Base-by-base conservation (phyloP, 148 eudicot species). In the Gaultheria prostrata region DNA sequence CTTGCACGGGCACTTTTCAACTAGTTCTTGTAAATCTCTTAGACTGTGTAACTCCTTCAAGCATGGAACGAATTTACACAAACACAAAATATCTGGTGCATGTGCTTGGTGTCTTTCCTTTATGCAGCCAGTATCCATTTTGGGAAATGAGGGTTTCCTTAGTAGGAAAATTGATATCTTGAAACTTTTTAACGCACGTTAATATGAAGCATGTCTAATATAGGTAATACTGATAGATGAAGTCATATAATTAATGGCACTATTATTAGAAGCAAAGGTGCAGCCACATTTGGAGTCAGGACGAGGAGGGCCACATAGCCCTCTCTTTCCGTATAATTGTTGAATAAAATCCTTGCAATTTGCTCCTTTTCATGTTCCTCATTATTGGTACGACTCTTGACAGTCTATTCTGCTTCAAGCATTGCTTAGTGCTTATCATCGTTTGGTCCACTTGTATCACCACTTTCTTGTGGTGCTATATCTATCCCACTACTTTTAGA, bases 91-190 rank as follows among this genome's bases (percentile, higher is more conserved):
- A n/a, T 71, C 18, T 1, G 3, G 17, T 71, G n/a, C n/a, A 6
- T 35, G 17, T 71, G 76, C 76, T 71, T 71, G 43, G 46, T 71
- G 46, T 33, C 24, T 69, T 69, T 57, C 15, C 76, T 71, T 71
- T 71, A 71, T 33, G 8, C 76, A 71, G 8, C 8, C 21, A 33
- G 46, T 71, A 13, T 26, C 48, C 18, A 33, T 71, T 14, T n/a
- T 33, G n/a, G 76, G n/a, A 71, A 74, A 74, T 6, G 77, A 74
- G 50, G 77, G 26, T 43, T 43, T 8, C 77, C 48, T 74, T 39
- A 20, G 51, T 43, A 20, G 46, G 75, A 33, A 6, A 17, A 20
- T 74, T 39, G 6, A 8, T 43, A 26, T n/a, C 10, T 14, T 3
- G 43, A 12, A 39, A 74, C 77, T 15, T 18, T 73, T 20, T 43